Evolutionary conservation across 2,329 filamentous ascomycete species (phyloP), one percentile per base, ranked within the genome.

Genomic region (Pseudofabraea citricarpa): DNA sequence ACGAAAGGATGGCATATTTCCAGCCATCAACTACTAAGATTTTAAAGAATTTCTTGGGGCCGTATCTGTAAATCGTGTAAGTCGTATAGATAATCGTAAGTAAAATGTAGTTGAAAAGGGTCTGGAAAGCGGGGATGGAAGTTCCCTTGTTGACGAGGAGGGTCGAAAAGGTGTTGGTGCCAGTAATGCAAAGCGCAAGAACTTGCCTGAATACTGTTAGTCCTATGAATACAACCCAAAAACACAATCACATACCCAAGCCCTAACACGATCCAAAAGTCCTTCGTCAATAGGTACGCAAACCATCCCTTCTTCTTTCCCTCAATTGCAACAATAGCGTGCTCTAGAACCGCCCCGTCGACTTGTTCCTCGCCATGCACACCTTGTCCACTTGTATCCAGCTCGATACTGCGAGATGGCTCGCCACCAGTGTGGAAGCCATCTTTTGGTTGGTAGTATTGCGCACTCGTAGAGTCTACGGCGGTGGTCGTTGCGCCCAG

Each of bases 61-160:
- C 91, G 60, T 94, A 88, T 54, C 77, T 76, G 71, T 87, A 86
- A 24, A 96, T 68, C 12, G 88, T 90, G 58, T 86, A 81, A 29
- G 80, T 74, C 19, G 88, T 85, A 72, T 94, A 98, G 61, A 96
- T 79, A 46, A 88, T 44, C 48, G 84, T 84, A 51, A 98, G 77
- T 39, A 96, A 69, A 33, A 90, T 75, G 67, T 98, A 98, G 69
- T 93, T 95, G 76, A 96, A 94, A 58, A 97, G 79, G 22, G 87
- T 89, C 70, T 98, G 93, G 71, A 97, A 95, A 43, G 93, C 89
- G 6, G 93, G 93, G 54, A 97, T 94, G 48, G 79, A 89, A 53
- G 85, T 90, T 39, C 81, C 77, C 50, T 77, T 66, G 8, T 63
- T 57, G 45, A 74, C 74, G 22, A 98, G 80, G 43, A 96, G 79